These are phyloP conservation scores for Solanum medicagineum DNA, from an alignment of 257 asterid species.

Conservation along the genomic window DNA sequence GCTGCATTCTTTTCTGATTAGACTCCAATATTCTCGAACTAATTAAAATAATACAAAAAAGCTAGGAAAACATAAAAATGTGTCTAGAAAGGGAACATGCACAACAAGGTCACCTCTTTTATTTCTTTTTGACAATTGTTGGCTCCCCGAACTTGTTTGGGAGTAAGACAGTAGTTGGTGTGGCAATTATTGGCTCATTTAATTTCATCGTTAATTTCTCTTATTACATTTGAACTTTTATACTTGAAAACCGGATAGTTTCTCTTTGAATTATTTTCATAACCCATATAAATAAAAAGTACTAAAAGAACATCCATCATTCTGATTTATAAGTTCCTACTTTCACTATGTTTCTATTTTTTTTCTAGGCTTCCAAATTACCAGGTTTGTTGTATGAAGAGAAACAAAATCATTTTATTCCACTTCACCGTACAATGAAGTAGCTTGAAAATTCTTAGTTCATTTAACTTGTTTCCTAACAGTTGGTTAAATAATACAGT, in stretches of 20 bases:
- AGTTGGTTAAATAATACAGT: background rate
- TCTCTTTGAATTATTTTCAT: background rate
- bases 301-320: background rate
- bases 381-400: background rate
- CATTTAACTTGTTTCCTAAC: background rate
- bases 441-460: background rate
- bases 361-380: background rate
- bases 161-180: background rate
- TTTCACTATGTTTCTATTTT: background rate
- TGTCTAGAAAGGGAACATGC: background rate
- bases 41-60: background rate
- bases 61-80: background rate
- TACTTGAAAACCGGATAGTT: background rate
- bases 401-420: background rate
- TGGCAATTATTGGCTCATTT: background rate
- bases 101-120: background rate
- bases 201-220: background rate
- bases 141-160: background rate
- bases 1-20: background rate
- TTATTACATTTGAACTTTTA: background rate
- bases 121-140: background rate
- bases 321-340: background rate
- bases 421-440: background rate
- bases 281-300: background rate
- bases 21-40: background rate